Conservation (phyloP, 78 protist genomes). For the Goniomonas avonlea region DNA sequence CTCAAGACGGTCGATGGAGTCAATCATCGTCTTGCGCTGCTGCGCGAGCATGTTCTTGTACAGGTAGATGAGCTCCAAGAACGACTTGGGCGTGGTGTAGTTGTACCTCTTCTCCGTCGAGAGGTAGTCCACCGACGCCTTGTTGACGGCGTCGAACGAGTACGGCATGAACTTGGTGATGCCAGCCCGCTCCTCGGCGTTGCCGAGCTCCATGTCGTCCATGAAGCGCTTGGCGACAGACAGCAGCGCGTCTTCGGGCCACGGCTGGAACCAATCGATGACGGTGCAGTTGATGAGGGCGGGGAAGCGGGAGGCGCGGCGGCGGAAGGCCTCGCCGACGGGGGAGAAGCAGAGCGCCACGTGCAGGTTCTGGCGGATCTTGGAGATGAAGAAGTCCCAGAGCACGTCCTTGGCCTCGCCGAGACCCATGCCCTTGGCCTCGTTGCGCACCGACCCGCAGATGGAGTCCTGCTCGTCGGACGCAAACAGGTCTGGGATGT, state of each 20-base stretch:
- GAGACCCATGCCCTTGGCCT: conserved; percentile 41
- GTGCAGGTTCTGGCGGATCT: conserved; percentile 44
- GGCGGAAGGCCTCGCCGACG: conserved; percentile 46
- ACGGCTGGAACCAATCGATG: conserved; percentile 70
- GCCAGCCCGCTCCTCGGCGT: not conserved
- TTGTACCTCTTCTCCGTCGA: conserved; percentile 30
- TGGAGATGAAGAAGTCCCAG: conserved; percentile 35
- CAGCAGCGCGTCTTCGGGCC: conserved; percentile 60
- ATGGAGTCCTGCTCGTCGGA: conserved; percentile 53
- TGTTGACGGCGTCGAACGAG: conserved; percentile 43
- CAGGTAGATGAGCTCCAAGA: conserved; percentile 60
- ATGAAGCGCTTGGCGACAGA: conserved; percentile 54
- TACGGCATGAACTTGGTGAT: conserved; percentile 34
- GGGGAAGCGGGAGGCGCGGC: conserved; percentile 55
- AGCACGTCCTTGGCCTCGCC: conserved; percentile 19
- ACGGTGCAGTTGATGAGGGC: conserved; percentile 46
- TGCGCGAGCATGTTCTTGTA: conserved; percentile 44
- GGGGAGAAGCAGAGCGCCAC: conserved; percentile 57
- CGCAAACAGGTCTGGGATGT: conserved; percentile 45
- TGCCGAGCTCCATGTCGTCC: conserved; percentile 37
- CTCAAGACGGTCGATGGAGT: conserved; percentile 25
- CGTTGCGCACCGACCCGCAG: conserved; percentile 28
- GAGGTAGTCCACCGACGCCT: conserved; percentile 17
- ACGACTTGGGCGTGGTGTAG: conserved; percentile 63
- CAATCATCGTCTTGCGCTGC: conserved; percentile 1